Base-by-base conservation (phyloP, 2,329 filamentous ascomycete species). In the Aureobasidium lini region DNA sequence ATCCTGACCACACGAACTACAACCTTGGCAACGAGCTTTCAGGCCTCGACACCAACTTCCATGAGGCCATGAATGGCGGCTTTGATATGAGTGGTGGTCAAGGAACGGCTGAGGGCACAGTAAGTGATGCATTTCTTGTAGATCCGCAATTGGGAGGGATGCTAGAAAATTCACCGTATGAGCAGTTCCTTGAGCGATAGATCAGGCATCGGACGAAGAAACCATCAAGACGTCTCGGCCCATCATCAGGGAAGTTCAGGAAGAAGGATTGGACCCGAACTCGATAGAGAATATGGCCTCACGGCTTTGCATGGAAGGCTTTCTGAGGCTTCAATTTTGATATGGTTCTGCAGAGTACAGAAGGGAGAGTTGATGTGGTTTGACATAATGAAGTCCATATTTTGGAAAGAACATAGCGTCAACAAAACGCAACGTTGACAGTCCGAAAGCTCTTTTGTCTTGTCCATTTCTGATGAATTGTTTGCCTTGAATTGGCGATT, bases 81-180 rank as follows among this genome's bases (percentile, higher is more conserved):
- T 49, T 36, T 28, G 54, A 58, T 6, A 29, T 58, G 54, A 31
- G 36, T 32, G 53, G 52, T 36, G 40, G 42, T 3, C 54, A 58
- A 34, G 54, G 31, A 39, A 36, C 28, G 10, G 36, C 23, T 18
- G 42, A 57, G 42, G 53, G 23, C 2, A 46, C 42, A 31, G 53
- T 39, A 7, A 36, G 34, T 16, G 54, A 48, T 5, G 44, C 18
- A n/a, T 58, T 58, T 28, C 34, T 58, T 11, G 54, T 58, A 34
- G 54, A 58, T 32, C 54, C 54, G 13, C 54, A 58, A n/a, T 34
- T 58, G 36, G 54, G 54, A 34, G 54, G 54, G 5, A 34, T 58
- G 43, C 43, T 58, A 23, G 54, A 58, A 34, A 36, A 58, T 23
- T 58, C 54, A 16, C 54, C 54, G 2, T 58, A 58, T n/a, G 44